These are phyloP conservation scores for Escovopsis sp. DNA, from an alignment of 2,329 filamentous ascomycete genomes.

Conservation along the genomic window DNA sequence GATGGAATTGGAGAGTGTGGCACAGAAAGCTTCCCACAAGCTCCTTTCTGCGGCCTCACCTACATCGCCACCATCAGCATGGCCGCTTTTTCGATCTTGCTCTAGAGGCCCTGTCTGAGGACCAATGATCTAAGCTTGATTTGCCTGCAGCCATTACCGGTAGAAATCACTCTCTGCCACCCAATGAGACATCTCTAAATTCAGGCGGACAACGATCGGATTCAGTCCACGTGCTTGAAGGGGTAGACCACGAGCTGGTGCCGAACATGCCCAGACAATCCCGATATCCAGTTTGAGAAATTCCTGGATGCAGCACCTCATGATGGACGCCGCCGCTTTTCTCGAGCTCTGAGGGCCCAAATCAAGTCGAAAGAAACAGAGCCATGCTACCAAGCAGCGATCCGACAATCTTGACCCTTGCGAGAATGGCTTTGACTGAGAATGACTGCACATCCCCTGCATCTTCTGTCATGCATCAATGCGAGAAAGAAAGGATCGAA, in stretches of 20 bases:
- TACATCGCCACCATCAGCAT: constrained; percentile 2
- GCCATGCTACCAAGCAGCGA: no score
- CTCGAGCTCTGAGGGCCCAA: no score
- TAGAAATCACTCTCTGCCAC: no score
- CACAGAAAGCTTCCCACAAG: neutral
- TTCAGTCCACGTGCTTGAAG: neutral
- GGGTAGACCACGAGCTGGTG: neutral
- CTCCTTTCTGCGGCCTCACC: constrained; percentile 1
- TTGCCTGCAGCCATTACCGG: neutral
- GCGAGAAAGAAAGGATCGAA: neutral
- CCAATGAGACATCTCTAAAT: no score
- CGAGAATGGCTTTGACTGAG: no score
- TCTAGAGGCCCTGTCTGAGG: constrained; percentile 3
- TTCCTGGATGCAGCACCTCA: no score
- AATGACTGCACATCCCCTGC: neutral
- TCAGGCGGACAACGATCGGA: neutral
- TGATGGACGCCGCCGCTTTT: no score
- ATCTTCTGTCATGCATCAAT: no score
- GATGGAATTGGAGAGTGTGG: neutral
- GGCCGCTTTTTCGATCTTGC: neutral
- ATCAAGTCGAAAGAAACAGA: no score
- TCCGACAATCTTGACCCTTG: no score
- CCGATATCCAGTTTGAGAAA: no score
- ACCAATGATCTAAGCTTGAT: neutral
- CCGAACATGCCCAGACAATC: neutral